A percentile compares a stretch with the other conserved stretches of the same genome.
phyloP scores from a whole-genome alignment of 1,284 basidiomycete species.

The Thecaphora thlaspeos region DNA sequence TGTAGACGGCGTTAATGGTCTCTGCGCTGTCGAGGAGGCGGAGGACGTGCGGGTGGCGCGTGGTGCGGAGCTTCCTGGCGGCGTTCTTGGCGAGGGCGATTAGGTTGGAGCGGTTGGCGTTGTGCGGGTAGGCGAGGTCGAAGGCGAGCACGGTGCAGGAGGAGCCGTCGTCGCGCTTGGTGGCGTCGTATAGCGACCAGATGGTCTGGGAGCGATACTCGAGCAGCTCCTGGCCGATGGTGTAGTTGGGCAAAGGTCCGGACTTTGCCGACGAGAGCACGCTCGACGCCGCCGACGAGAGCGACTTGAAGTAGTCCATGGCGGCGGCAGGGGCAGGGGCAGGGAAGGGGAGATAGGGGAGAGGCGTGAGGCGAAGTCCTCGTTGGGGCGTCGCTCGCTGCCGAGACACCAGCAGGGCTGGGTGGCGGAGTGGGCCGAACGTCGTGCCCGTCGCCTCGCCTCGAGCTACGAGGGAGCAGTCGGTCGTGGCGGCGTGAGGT shows the following conservation, averaged over 20 bases:
- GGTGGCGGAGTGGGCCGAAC: no score
- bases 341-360: neutral
- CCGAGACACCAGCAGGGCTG: no score
- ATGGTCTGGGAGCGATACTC: slow-evolving; percentile 70
- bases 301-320: slow-evolving; percentile 80
- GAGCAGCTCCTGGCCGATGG: slow-evolving; percentile 73
- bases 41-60: slow-evolving; percentile 90
- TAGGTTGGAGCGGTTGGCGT: slow-evolving; percentile 28
- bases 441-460: no score
- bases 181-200: slow-evolving; percentile 83
- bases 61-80: slow-evolving; percentile 82
- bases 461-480: no score
- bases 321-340: neutral
- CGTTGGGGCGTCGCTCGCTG: no score
- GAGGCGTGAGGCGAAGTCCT: no score
- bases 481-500: no score
- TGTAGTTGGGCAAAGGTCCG: slow-evolving; percentile 83
- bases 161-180: slow-evolving; percentile 77
- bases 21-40: slow-evolving; percentile 85
- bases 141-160: slow-evolving; percentile 46
- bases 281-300: slow-evolving; percentile 82
- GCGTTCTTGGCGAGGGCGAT: slow-evolving; percentile 81
- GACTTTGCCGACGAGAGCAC: slow-evolving; percentile 76
- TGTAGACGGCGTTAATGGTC: slow-evolving; percentile 80
- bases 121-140: slow-evolving; percentile 39